Base-by-base conservation (phyloP, 2,329 filamentous ascomycete species). In the Chaetomiaceae sp. region DNA sequence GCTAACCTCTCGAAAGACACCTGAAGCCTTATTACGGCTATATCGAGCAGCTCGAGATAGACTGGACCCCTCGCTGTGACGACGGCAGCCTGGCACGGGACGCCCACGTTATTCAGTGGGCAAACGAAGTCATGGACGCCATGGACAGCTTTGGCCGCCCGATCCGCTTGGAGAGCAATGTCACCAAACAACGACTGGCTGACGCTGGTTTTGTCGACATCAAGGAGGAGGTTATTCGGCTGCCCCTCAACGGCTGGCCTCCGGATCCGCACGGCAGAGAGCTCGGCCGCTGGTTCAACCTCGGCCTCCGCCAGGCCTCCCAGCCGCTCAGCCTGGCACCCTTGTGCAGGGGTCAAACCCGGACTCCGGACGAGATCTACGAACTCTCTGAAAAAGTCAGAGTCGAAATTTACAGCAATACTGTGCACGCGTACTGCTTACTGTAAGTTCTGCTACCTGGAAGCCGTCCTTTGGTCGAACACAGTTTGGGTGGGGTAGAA, bases 41-140 rank as follows among this genome's bases (percentile, higher is more conserved):
- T 64, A 77, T 96, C 49, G 91, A 97, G 68, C 89, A 95, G 59
- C 81, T 95, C 42, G 92, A 97, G 66, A 86, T 97, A 48, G 89
- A 97, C 67, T 87, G 87, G 68, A 74, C 79, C 42, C 89, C 89
- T 16, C 81, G 81, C 45, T 86, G 82, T 62, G 85, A 89, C 56
- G 82, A 87, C 60, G 76, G 77, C 31, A 80, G 81, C 1, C 69
- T 87, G 13, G 74, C 79, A 10, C 58, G 68, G 4, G 70, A 80
- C 33, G 81, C 84, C 7, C 72, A 76, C 23, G 70, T 92, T 14
- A 68, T 73, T 39, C 71, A 80, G 59, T 96, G 90, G 90, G 85
- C 85, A 55, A 70, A 79, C 21, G 79, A 80, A 51, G 71, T 95
- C 50, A 74, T 81, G 42, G 76, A 81, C 51, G 86, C 86, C 38